Base-by-base conservation (phyloP, 345 rosid genomes). In the Sonneratia alba region DNA sequence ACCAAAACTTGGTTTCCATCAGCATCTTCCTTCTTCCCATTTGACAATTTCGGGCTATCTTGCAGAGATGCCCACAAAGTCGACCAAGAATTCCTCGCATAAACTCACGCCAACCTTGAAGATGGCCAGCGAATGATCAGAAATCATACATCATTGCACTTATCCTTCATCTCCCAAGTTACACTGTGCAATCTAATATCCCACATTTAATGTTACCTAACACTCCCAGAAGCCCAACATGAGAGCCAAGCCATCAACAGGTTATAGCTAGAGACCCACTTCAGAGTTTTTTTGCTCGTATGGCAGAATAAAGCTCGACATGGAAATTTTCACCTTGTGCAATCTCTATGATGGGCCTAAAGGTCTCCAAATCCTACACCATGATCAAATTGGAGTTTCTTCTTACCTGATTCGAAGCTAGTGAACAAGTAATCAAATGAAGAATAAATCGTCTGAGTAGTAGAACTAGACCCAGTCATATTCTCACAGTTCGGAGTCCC, bases 171-270 rank as follows among this genome's bases (percentile, higher is more conserved):
- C 81, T 90, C 97, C 84, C 91, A 89, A 15, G 82, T 87, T 56
- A 80, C 87, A 74, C 72, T 83, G 43, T 86, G 91, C 2, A 91
- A 84, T 69, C 99, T 87, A 59, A 92, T 67, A 66, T 95, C 99
- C 97, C 96, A 95, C 49, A 82, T 74, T 76, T 84, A 12, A 90
- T 83, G 37, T 85, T 85, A 56, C 98, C 99, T 7, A 71, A 34
- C 10, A 89, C 87, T 55, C 97, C 97, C 0, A 97, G 88, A 0
- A 88, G 90, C 36, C 96, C 91, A 10, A 87, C 77, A 42, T 95
- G 98, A 34, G 98, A 92, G 36, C 99, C 99, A 81, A 43, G 92
- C 92, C 96, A 95, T 85, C 67, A 92, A 53, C 78, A 95, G 66
- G 47, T 81, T 81, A 48, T 76, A 83, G 56, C 89, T 75, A 57